These are phyloP conservation scores for Coriaria nepalensis DNA, from an alignment of 306 rosid species.

Conservation along the genomic window DNA sequence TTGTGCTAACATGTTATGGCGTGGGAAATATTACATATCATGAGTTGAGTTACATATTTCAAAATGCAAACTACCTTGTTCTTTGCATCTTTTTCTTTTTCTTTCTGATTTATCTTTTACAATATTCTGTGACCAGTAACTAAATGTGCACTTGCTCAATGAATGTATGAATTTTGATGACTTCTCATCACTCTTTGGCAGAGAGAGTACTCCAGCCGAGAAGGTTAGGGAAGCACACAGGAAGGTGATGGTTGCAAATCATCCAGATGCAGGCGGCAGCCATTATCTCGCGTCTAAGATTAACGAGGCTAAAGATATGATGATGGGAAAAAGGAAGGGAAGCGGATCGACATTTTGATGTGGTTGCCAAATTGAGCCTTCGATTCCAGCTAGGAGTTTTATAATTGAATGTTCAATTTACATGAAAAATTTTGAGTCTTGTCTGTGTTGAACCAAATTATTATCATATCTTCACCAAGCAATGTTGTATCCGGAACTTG, in stretches of 20 bases:
- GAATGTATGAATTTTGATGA: neutral
- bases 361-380: neutral
- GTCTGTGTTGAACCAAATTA: too few species aligned
- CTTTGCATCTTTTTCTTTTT: neutral
- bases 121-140: too few species aligned
- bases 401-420: neutral
- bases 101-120: neutral
- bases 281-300: slow-evolving; percentile 89
- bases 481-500: too few species aligned
- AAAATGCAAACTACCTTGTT: too few species aligned
- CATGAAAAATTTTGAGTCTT: too few species aligned
- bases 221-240: slow-evolving; percentile 81
- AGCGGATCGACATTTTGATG: slow-evolving; percentile 62
- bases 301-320: slow-evolving; percentile 73
- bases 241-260: slow-evolving; percentile 93
- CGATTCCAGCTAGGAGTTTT: too few species aligned
- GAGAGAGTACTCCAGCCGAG: slow-evolving; percentile 46
- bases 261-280: slow-evolving; percentile 97
- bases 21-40: too few species aligned
- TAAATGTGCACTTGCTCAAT: too few species aligned
- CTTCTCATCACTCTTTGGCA: slow-evolving; percentile 11
- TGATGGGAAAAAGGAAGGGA: slow-evolving; percentile 54
- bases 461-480: too few species aligned
- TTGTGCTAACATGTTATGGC: too few species aligned
- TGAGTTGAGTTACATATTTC: too few species aligned